Evolutionary conservation across 75 land plant genomes (phyloP).

Genomic region (Cupressus sempervirens): DNA sequence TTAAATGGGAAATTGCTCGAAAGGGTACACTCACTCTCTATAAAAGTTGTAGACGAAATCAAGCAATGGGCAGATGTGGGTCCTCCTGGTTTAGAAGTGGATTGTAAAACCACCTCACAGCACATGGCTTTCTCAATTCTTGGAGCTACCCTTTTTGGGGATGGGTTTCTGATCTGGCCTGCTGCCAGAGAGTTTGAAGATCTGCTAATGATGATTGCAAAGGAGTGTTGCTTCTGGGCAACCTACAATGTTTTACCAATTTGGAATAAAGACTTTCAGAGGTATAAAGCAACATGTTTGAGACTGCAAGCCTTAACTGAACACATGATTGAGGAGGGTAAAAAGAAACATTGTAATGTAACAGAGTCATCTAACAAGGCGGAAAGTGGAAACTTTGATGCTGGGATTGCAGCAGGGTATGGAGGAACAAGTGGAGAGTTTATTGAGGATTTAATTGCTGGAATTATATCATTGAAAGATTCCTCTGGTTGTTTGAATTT

Average conservation of each 20-base stretch:
- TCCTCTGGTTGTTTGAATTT: conserved; percentile 13
- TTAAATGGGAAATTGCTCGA: conserved; percentile 37
- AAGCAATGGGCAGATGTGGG: conserved; percentile 22
- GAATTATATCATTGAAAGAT: conserved; percentile 8
- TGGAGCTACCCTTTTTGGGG: conserved; percentile 59
- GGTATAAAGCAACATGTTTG: conserved; percentile 32
- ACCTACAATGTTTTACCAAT: conserved; percentile 50
- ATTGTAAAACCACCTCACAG: conserved; percentile 44
- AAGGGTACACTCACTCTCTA: conserved; percentile 28
- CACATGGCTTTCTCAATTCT: conserved; percentile 48
- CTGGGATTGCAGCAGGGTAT: background rate
- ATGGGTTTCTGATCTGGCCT: conserved; percentile 44
- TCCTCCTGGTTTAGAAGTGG: conserved; percentile 19
- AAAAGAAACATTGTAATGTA: conserved; percentile 3
- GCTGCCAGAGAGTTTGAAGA: conserved; percentile 48
- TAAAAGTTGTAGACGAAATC: conserved; percentile 31
- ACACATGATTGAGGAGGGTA: conserved; percentile 30
- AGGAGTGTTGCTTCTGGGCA: conserved; percentile 61
- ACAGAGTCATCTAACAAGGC: background rate
- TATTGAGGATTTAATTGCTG: conserved; percentile 15
- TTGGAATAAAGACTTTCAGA: conserved; percentile 54
- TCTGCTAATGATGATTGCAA: conserved; percentile 50
- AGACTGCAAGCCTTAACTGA: conserved; percentile 44
- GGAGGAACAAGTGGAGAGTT: conserved; percentile 2
- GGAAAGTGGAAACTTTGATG: conserved; percentile 5